A percentile compares a stretch with the other conserved stretches of the same genome.
These are phyloP conservation scores for Fusarium ambrosium DNA, from an alignment of 2,329 filamentous ascomycete genomes.

Conservation along the genomic window DNA sequence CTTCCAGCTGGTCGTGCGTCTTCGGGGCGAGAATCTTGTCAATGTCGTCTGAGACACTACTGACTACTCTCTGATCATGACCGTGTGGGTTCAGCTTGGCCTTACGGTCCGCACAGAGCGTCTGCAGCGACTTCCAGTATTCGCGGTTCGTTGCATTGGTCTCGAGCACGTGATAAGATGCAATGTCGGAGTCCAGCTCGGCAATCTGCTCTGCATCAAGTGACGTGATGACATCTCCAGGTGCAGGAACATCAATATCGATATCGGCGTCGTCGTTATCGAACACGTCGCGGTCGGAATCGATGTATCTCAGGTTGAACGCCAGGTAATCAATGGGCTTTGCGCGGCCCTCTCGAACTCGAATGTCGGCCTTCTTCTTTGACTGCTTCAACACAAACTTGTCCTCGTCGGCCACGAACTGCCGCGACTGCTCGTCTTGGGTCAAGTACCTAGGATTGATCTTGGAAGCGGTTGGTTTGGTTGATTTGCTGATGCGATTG, in stretches of 20 bases:
- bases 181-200: constrained; percentile 86
- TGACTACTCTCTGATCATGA: constrained; percentile 80
- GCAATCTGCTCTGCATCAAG: constrained; percentile 75
- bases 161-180: constrained; percentile 85
- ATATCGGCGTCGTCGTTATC: constrained; percentile 85
- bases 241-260: constrained; percentile 81
- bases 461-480: constrained; percentile 45
- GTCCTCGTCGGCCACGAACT: constrained; percentile 95
- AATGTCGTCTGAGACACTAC: constrained; percentile 87
- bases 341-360: constrained; percentile 90
- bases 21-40: constrained; percentile 90
- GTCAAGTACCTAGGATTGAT: constrained; percentile 67
- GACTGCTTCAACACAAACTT: constrained; percentile 95
- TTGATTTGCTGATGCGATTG: constrained; percentile 68
- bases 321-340: constrained; percentile 95
- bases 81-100: constrained; percentile 73
- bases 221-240: constrained; percentile 83
- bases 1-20: constrained; percentile 86
- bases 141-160: constrained; percentile 81
- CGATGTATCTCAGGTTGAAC: constrained; percentile 90
- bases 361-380: constrained; percentile 97
- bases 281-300: constrained; percentile 85
- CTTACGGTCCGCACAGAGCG: constrained; percentile 83
- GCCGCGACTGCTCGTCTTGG: constrained; percentile 81
- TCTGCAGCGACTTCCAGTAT: constrained; percentile 93